These are phyloP conservation scores for Populus pruinosa DNA, from an alignment of 345 rosid species.

Conservation along the genomic window DNA sequence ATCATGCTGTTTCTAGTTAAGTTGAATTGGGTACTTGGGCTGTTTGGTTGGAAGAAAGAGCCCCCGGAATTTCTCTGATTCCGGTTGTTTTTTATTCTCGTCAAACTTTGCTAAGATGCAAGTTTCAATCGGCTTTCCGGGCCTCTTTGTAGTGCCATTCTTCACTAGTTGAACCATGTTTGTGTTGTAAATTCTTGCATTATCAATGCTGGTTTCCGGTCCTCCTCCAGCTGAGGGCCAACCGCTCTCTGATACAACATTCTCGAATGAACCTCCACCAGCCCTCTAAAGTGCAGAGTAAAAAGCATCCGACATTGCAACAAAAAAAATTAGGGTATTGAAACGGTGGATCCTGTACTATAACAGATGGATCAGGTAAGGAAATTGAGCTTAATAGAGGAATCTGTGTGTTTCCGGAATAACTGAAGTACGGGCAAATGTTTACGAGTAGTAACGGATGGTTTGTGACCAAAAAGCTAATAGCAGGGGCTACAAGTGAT, in stretches of 20 bases:
- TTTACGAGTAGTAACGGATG: slow-evolving; percentile 38
- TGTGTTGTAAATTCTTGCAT: slow-evolving; percentile 23
- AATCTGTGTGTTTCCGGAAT: slow-evolving; percentile 13
- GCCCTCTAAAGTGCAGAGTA: slow-evolving; percentile 25
- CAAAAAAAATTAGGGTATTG: slow-evolving; percentile 12
- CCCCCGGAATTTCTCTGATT: slow-evolving; percentile 18
- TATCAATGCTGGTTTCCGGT: slow-evolving; percentile 2
- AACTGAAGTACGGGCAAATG: slow-evolving; percentile 41
- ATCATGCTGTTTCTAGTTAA: background rate
- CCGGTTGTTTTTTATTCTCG: slow-evolving; percentile 14
- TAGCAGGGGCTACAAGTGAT: slow-evolving; percentile 26
- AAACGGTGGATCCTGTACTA: slow-evolving; percentile 26
- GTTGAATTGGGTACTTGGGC: slow-evolving; percentile 8
- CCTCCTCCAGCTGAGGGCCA: slow-evolving; percentile 27
- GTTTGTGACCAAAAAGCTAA: slow-evolving; percentile 28
- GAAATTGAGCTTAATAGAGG: slow-evolving; percentile 42
- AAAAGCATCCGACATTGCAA: slow-evolving; percentile 10
- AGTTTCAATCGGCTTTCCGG: slow-evolving; percentile 21
- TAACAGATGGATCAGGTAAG: background rate
- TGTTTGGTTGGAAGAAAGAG: slow-evolving; percentile 11
- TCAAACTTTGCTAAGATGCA: slow-evolving; percentile 28
- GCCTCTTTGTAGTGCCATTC: slow-evolving; percentile 31
- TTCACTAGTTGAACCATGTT: slow-evolving; percentile 14
- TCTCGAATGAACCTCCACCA: slow-evolving; percentile 13
- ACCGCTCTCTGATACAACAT: slow-evolving; percentile 27